Conservation (phyloP, 345 rosid genomes). For the Cardamine occulta region DNA sequence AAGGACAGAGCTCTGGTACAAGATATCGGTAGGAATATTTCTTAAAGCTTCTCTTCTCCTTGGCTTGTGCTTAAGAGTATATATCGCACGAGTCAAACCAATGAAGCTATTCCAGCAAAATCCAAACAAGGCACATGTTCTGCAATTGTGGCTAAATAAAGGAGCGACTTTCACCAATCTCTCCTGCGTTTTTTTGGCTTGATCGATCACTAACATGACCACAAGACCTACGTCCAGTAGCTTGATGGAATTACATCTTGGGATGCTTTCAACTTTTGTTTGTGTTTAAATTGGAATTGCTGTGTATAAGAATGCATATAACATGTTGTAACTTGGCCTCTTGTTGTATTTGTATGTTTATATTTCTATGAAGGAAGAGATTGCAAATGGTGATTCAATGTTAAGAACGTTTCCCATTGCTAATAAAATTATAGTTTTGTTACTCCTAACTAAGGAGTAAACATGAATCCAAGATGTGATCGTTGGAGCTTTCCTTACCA, state of each 20-base stretch:
- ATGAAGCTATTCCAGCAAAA: constrained; percentile 6
- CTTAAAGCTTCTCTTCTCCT: background rate
- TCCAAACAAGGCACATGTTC: constrained; percentile 1
- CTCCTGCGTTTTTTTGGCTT: background rate
- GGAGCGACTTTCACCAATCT: background rate
- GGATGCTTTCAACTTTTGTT: background rate
- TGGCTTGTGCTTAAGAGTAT: constrained; percentile 13
- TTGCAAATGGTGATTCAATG: background rate
- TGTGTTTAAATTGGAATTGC: background rate
- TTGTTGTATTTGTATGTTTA: constrained; percentile 26
- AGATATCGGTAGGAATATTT: constrained; percentile 42
- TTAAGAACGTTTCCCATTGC: background rate
- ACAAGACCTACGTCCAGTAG: constrained; percentile 10
- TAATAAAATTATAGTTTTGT: background rate
- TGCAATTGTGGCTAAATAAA: background rate
- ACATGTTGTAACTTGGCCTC: background rate
- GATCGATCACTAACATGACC: constrained; percentile 1
- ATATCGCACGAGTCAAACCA: constrained; percentile 4
- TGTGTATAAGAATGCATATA: constrained; percentile 30
- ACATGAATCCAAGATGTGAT: constrained; percentile 15
- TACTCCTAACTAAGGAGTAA: constrained; percentile 7
- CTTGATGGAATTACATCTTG: constrained; percentile 6
- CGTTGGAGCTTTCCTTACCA: too few relatives aligned
- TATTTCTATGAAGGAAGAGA: constrained; percentile 7
- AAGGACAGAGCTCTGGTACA: constrained; percentile 46